These are phyloP conservation scores for Amaranthus palmeri DNA, from an alignment of 148 eudicot species.

Conservation along the genomic window DNA sequence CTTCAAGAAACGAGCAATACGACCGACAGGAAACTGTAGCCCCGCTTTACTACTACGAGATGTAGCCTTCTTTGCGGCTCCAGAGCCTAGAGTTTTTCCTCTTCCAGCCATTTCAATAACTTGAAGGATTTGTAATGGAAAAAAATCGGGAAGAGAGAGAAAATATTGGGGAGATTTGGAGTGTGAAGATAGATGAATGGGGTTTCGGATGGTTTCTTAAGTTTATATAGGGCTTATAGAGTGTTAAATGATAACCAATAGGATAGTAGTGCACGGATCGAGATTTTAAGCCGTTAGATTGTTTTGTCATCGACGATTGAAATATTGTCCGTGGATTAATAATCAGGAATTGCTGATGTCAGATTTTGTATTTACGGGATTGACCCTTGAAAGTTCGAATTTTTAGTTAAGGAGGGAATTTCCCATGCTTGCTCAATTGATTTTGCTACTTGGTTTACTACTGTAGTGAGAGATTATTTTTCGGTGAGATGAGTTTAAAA, in stretches of 20 bases:
- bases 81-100: conserved; percentile 76
- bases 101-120: conserved; percentile 55
- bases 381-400: no score
- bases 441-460: no score
- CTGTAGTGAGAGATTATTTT: no score
- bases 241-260: conserved; percentile 30
- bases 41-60: conserved; percentile 85
- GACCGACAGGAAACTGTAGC: conserved; percentile 79
- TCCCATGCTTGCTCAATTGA: no score
- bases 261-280: conserved; percentile 44
- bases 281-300: conserved; percentile 32
- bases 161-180: not conserved
- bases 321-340: no score
- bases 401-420: no score
- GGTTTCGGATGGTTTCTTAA: not conserved
- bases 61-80: conserved; percentile 70
- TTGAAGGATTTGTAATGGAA: not conserved
- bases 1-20: conserved; percentile 74
- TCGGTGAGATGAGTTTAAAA: no score
- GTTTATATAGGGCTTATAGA: conserved; percentile 26
- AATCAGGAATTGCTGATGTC: no score
- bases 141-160: no score
- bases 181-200: not conserved
- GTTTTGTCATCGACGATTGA: conserved; percentile 10
- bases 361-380: no score